phyloP scores from a whole-genome alignment of 495 filamentous ascomycete species.

The Tuber umbilicatum region DNA sequence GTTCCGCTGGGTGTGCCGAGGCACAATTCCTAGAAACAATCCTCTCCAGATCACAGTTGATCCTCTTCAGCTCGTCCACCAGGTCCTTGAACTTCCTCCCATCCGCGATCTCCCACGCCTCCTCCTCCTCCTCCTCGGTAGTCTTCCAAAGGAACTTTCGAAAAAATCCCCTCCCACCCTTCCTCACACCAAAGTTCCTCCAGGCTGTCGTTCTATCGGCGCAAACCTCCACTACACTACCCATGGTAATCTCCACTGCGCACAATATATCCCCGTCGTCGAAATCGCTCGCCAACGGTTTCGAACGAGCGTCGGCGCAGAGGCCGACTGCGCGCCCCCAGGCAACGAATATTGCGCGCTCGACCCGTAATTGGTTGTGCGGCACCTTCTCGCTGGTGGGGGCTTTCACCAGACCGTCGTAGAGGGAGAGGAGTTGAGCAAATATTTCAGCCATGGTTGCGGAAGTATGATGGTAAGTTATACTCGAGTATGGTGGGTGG shows the following conservation, averaged over 20 bases:
- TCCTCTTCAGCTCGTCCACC: neutral
- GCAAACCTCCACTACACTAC: conserved; percentile 1
- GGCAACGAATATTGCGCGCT: conserved; percentile 4
- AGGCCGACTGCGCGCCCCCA: conserved; percentile 3
- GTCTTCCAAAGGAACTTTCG: neutral
- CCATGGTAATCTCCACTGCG: neutral
- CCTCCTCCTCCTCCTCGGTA: neutral
- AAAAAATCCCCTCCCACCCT: neutral
- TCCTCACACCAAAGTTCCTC: conserved; percentile 2
- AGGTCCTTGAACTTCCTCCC: conserved; percentile 8
- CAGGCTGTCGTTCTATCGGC: neutral
- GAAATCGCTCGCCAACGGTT: conserved; percentile 1
- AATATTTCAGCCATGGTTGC: neutral
- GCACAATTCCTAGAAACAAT: conserved; percentile 2
- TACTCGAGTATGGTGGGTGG: too few relatives aligned
- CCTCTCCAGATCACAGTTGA: conserved; percentile 5
- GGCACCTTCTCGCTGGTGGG: neutral
- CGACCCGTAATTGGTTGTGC: neutral
- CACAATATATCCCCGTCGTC: neutral
- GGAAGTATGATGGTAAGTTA: neutral
- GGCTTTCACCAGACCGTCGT: neutral
- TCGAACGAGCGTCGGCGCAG: neutral
- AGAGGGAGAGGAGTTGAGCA: conserved; percentile 1
- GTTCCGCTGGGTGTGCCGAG: neutral
- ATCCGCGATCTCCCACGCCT: conserved; percentile 4